Base-by-base conservation (phyloP, 2,329 filamentous ascomycete species). In the Bipolaris victoriae region DNA sequence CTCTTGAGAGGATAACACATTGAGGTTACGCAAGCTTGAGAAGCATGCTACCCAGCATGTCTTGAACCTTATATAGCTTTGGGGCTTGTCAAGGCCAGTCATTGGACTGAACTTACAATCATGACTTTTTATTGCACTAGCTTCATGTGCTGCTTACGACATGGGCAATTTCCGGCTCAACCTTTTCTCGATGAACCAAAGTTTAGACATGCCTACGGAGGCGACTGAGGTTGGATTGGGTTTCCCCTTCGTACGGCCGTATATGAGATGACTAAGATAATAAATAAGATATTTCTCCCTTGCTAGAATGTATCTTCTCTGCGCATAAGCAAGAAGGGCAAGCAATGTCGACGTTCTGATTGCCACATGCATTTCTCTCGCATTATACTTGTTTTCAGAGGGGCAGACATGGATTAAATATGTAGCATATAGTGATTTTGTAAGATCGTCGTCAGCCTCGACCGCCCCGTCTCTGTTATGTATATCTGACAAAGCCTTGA, bases 401-500 rank as follows among this genome's bases (percentile, higher is more conserved):
- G 3, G 29, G 10, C 10, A 13, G 29, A 31, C 29, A 13, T 31
- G 5, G 10, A 13, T 31, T 1, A 31, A 11, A 31, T 31, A 31
- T 31, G 29, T 31, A 31, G 3, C 29, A 31, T 31, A 31, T 31
- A 10, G 29, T 11, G 24, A 16, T 31, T 6, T 20, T 16, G 26
- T 22, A 44, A 26, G 29, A 37, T 22, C 7, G 31, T 37, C 31
- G 20, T 24, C 47, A 31, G 10, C 29, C 45, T 48, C 45, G 43
- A 37, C 10, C 45, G 50, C n/a, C n/a, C 41, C 29, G n/a, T 41
- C 29, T 16, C 13, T 26, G 7, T 37, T 40, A 16, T 15, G 10
- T 43, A 24, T 39, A 39, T 43, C 54, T 64, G 59, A 65, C 63
- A 64, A 66, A 66, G 39, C 41, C 41, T 57, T 57, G 53, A 62